Evolutionary conservation across 768 basidiomycete genomes (phyloP).

Genomic region (Russula griseocarnosa): DNA sequence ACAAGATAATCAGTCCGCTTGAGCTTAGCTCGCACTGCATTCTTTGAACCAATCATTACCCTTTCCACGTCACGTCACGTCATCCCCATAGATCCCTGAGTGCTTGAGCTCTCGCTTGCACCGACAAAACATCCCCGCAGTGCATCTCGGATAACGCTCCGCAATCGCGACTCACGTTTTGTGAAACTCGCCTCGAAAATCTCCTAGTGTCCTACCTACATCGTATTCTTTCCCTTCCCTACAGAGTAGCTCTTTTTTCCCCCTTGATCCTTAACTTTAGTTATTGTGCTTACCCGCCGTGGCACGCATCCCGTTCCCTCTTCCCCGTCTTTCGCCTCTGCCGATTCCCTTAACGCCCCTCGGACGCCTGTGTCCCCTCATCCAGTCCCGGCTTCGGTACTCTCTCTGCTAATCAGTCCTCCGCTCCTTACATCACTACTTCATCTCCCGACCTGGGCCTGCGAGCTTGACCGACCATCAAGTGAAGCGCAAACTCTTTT

Average conservation of each 20-base stretch:
- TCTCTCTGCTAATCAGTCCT: constrained; percentile 34
- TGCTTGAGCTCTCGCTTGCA: constrained; percentile 24
- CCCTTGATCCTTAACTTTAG: not conserved
- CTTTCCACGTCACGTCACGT: constrained; percentile 24
- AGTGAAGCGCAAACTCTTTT: constrained; percentile 72
- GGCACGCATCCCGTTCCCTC: constrained; percentile 41
- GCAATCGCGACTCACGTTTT: constrained; percentile 43
- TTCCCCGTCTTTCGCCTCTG: constrained; percentile 39
- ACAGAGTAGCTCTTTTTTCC: not conserved
- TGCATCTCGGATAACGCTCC: constrained; percentile 48
- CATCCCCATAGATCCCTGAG: constrained; percentile 11
- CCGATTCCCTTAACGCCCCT: constrained; percentile 44
- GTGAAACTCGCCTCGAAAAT: constrained; percentile 22
- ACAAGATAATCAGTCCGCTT: constrained; percentile 40
- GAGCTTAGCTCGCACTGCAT: constrained; percentile 31
- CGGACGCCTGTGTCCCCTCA: constrained; percentile 47
- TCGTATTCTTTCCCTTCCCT: constrained; percentile 27
- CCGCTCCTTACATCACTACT: constrained; percentile 27
- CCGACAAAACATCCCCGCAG: constrained; percentile 39
- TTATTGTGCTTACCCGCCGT: constrained; percentile 34
- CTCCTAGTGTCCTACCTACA: constrained; percentile 22
- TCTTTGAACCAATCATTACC: constrained; percentile 30
- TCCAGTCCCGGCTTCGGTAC: constrained; percentile 37
- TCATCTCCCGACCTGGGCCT: constrained; percentile 8
- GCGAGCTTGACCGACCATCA: constrained; percentile 36